Base-by-base conservation (phyloP, 78 protist genomes). In the Emiliania huxleyi region DNA sequence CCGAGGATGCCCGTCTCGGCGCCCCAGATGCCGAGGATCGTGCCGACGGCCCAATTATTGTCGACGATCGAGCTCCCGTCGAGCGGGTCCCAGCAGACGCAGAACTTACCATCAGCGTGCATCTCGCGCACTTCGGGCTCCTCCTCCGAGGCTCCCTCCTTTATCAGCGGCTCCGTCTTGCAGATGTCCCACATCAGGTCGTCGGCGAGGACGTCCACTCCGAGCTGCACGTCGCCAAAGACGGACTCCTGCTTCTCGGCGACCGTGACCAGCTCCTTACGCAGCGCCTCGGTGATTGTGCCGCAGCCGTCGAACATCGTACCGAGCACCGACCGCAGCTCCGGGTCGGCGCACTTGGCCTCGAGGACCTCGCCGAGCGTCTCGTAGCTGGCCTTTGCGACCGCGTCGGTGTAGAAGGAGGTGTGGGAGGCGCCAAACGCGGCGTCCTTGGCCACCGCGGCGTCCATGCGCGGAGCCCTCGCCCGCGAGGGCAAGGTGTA, bases 31-130 rank as follows among this genome's bases (percentile, higher is more conserved):
- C 93, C 93, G 38, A 90, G 33, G 42, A 90, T 90, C 46, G 93
- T 90, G n/a, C 93, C 93, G 11, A 90, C 93, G 26, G 93, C 93
- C 93, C 93, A 90, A 73, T 90, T 90, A 79, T 90, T 90, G 93
- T 90, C 93, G 48, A 90, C 93, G 88, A 90, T 90, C 35, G 93
- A 90, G 1, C 88, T 73, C 44, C 93, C 93, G 37, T 90, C 93
- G 55, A 90, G 93, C 52, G 93, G 93, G 19, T 90, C 93, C 93
- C 93, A 90, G 88, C 93, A 62, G 75, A 62, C 33, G 75, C 75
- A 62, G 75, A 62, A 62, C 75, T 62, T 62, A 3, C 75, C 75
- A 22, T 48, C n/a, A 18, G 5, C 40, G 44, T 90, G 42, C 55
- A 45, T 69, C 69, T 43, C 87, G 11, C 45, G 49, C 37, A 90